A percentile compares a stretch with the other conserved stretches of the same genome.
phyloP scores from a whole-genome alignment of 768 basidiomycete genomes.

The Saitozyma sp. region DNA sequence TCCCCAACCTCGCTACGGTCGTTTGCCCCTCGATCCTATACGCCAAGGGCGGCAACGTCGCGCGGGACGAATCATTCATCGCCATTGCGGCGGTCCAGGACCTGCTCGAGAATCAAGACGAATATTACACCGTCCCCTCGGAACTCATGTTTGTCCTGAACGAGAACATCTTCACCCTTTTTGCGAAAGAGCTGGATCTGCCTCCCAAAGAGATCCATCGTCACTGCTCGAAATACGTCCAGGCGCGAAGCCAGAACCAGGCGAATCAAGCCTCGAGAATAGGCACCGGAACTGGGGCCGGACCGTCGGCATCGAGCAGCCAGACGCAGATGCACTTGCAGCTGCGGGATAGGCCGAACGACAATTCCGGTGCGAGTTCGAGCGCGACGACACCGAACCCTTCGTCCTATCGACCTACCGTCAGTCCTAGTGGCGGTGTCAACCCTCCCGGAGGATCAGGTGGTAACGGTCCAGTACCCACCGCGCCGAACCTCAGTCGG shows the following conservation, averaged over 20 bases:
- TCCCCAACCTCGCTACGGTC: conserved; percentile 91
- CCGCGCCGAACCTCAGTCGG: neutral
- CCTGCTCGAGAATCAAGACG: conserved; percentile 88
- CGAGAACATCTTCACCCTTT: conserved; percentile 77
- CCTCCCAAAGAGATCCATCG: conserved; percentile 94
- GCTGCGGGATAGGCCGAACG: neutral
- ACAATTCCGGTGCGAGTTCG: neutral
- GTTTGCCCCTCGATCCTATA: conserved; percentile 98
- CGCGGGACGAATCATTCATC: conserved; percentile 88
- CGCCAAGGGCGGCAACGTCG: conserved; percentile 74
- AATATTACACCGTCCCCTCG: conserved; percentile 89
- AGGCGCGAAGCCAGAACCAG: conserved; percentile 31
- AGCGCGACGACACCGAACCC: neutral
- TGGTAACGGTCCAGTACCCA: too few species aligned
- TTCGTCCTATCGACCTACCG: neutral
- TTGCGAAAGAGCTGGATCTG: conserved; percentile 79
- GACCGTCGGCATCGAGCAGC: neutral
- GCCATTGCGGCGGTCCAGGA: conserved; percentile 82
- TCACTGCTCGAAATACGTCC: conserved; percentile 86
- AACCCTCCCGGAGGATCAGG: neutral
- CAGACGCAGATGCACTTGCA: neutral
- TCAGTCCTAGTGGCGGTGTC: neutral
- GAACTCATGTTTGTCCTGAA: conserved; percentile 83
- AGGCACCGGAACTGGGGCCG: neutral
- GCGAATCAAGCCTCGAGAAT: neutral